A percentile compares a stretch with the other conserved stretches of the same genome.
Evolutionary conservation across 139 green algal species (phyloP).

Genomic region (Micractinium sp.): DNA sequence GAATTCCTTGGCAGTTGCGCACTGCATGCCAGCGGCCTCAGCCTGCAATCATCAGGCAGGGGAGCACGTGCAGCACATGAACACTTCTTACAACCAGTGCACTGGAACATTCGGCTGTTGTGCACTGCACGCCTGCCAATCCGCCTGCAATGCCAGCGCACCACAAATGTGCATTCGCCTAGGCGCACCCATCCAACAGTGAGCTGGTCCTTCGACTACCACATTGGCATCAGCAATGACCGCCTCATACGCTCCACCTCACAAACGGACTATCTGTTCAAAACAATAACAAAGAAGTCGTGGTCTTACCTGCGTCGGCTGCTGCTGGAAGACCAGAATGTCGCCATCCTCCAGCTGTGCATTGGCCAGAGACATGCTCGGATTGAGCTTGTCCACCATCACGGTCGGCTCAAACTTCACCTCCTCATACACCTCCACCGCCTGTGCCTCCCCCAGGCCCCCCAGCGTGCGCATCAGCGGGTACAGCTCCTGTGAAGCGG

Average conservation of each 20-base stretch:
- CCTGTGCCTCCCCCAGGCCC: slow-evolving; percentile 39
- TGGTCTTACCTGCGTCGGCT: slow-evolving; percentile 33
- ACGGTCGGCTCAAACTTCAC: slow-evolving; percentile 90
- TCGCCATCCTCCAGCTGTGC: slow-evolving; percentile 87
- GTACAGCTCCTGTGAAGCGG: slow-evolving; percentile 36
- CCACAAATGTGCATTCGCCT: too few relatives aligned
- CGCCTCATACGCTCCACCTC: background rate
- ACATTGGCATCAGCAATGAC: background rate
- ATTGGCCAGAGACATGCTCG: slow-evolving; percentile 23
- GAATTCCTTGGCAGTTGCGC: slow-evolving; percentile 66
- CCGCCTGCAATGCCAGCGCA: background rate
- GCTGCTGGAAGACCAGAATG: slow-evolving; percentile 85
- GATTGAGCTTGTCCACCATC: slow-evolving; percentile 70
- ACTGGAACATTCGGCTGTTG: too few relatives aligned
- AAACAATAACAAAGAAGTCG: background rate
- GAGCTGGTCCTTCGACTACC: background rate
- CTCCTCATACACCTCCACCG: slow-evolving; percentile 77
- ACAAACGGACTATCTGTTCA: background rate
- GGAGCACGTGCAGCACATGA: background rate
- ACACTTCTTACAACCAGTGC: background rate
- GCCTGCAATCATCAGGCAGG: slow-evolving; percentile 23
- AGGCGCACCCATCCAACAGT: too few relatives aligned
- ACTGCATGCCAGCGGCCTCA: slow-evolving; percentile 14
- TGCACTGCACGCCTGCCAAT: background rate
- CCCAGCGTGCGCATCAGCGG: slow-evolving; percentile 56